Percentiles rank a stretch among this genome's conserved stretches.
Evolutionary conservation across 2,329 filamentous ascomycete genomes (phyloP).

Genomic region (Penicillium sp.): DNA sequence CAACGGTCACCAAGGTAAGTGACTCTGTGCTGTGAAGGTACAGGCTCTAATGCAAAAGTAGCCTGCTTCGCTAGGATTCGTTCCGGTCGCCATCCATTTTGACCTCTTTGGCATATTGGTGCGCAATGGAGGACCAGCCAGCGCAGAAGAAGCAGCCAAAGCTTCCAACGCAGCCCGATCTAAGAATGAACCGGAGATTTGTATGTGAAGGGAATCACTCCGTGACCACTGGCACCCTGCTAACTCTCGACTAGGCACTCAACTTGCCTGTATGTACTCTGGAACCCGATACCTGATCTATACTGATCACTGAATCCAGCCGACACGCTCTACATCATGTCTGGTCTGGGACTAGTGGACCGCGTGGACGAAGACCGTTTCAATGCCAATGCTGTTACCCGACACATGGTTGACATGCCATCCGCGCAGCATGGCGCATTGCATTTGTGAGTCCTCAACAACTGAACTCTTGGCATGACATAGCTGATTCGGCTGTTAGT

Average conservation of each 20-base stretch:
- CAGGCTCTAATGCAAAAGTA: constrained; percentile 8
- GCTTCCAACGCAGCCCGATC: constrained; percentile 19
- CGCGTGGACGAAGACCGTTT: constrained; percentile 32
- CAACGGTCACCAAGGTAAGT: constrained; percentile 29
- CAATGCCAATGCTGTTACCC: constrained; percentile 34
- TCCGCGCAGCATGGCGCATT: constrained; percentile 39
- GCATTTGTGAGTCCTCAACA: constrained; percentile 33
- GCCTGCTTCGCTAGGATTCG: constrained; percentile 38
- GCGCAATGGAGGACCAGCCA: constrained; percentile 24
- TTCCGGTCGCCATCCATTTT: constrained; percentile 39
- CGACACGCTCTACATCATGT: constrained; percentile 39
- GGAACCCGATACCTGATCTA: background rate
- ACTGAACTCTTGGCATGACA: background rate
- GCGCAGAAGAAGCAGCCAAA: constrained; percentile 28
- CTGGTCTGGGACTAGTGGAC: constrained; percentile 37
- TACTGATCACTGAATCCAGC: constrained; percentile 24
- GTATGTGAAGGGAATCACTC: constrained; percentile 14
- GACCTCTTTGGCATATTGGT: constrained; percentile 33
- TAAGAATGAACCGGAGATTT: constrained; percentile 18
- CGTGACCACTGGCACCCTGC: background rate
- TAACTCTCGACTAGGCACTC: constrained; percentile 7
- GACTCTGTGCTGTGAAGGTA: background rate
- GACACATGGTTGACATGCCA: constrained; percentile 35
- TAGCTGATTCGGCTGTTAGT: constrained; percentile 3
- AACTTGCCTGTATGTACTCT: constrained; percentile 13